Conservation (phyloP, 2,329 filamentous ascomycete genomes). For the Elsinoe arachidis region DNA sequence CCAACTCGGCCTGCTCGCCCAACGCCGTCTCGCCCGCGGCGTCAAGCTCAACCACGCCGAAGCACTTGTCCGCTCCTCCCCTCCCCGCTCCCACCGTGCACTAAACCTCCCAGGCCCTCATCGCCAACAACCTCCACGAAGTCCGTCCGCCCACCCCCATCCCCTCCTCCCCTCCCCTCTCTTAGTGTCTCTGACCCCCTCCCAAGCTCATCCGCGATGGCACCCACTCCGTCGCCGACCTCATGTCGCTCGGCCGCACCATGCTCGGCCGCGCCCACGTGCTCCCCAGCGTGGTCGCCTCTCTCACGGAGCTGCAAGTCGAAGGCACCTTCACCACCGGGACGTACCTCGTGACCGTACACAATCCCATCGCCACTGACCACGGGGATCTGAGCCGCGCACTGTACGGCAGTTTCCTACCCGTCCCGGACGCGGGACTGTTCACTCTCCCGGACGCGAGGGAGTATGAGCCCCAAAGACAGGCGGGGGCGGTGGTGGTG, state of each 20-base stretch:
- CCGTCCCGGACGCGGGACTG: slow-evolving; percentile 58
- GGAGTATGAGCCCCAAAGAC: slow-evolving; percentile 58
- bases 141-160: slow-evolving; percentile 31
- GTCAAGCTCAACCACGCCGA: slow-evolving; percentile 85
- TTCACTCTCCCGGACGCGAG: slow-evolving; percentile 54
- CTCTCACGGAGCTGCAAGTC: slow-evolving; percentile 77
- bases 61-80: slow-evolving; percentile 53
- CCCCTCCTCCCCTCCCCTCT: not conserved
- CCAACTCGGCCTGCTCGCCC: slow-evolving; percentile 78
- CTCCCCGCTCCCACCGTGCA: slow-evolving; percentile 11
- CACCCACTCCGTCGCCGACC: slow-evolving; percentile 79
- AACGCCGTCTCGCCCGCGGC: slow-evolving; percentile 77
- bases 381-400: slow-evolving; percentile 81
- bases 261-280: slow-evolving; percentile 94
- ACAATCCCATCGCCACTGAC: slow-evolving; percentile 77
- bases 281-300: slow-evolving; percentile 68
- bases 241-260: slow-evolving; percentile 83
- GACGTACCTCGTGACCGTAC: slow-evolving; percentile 89
- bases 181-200: not conserved
- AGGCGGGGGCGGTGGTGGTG: slow-evolving; percentile 72
- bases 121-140: slow-evolving; percentile 84
- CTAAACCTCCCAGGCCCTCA: slow-evolving; percentile 54
- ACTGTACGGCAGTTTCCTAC: slow-evolving; percentile 84
- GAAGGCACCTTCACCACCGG: slow-evolving; percentile 88
- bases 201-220: slow-evolving; percentile 84